Conservation (phyloP, 768 basidiomycete species). For the Suillus spraguei region DNA sequence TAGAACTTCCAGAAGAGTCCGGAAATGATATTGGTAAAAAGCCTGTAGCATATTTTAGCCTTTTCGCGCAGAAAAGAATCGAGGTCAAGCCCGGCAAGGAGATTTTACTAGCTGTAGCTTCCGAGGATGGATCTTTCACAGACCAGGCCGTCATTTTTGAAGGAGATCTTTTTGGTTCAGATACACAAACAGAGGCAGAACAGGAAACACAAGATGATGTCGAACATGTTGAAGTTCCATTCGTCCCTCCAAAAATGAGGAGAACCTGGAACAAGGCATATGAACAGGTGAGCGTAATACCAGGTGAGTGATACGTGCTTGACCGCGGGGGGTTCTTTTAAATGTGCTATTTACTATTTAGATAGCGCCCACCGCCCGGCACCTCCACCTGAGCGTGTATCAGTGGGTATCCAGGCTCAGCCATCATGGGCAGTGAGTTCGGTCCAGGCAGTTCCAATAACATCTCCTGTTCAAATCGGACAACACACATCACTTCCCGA, state of each 20-base stretch:
- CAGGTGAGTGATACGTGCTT: constrained; percentile 37
- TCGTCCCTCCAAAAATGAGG: constrained; percentile 66
- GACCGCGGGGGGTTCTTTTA: constrained; percentile 6
- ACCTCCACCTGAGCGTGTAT: constrained; percentile 33
- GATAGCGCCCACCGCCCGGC: constrained; percentile 27
- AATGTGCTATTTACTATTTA: constrained; percentile 14
- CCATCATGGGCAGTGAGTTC: constrained; percentile 39
- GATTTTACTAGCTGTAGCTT: constrained; percentile 61
- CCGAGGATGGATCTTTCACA: constrained; percentile 53
- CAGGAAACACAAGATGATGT: constrained; percentile 43
- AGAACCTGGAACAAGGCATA: constrained; percentile 56
- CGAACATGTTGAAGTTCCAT: constrained; percentile 39
- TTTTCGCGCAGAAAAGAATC: constrained; percentile 71
- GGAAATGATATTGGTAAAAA: constrained; percentile 42
- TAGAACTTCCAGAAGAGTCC: constrained; percentile 49
- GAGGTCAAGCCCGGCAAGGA: constrained; percentile 73
- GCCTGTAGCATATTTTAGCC: constrained; percentile 54
- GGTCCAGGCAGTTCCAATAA: constrained; percentile 37
- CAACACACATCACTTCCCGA: constrained; percentile 10
- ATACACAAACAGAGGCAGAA: constrained; percentile 41
- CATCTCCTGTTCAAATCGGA: constrained; percentile 16
- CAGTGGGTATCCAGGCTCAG: constrained; percentile 49
- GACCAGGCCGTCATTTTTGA: constrained; percentile 63
- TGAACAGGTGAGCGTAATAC: constrained; percentile 43
- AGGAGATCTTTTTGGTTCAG: constrained; percentile 45